Evolutionary conservation across 768 basidiomycete genomes (phyloP).

Genomic region (Boletus edulis): DNA sequence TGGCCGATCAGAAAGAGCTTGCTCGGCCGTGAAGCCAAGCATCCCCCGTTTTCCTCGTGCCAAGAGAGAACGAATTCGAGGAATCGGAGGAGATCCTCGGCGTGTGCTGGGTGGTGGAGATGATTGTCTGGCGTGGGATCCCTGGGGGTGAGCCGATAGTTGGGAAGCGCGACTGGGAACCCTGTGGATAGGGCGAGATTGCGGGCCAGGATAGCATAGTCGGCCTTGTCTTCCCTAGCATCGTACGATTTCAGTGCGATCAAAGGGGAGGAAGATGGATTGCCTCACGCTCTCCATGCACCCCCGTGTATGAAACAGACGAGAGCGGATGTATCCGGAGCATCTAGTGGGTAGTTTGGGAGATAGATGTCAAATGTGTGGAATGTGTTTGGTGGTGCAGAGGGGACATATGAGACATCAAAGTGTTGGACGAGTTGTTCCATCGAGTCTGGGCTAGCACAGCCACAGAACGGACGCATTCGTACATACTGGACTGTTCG

Average conservation of each 20-base stretch:
- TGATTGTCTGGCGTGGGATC: conserved; percentile 33
- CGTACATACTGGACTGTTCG: too few species aligned
- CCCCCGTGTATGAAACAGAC: conserved; percentile 81
- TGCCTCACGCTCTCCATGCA: conserved; percentile 73
- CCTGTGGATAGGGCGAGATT: conserved; percentile 47
- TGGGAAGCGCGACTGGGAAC: conserved; percentile 66
- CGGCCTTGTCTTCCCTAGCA: conserved; percentile 70
- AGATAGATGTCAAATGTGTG: conserved; percentile 59
- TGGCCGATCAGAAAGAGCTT: conserved; percentile 67
- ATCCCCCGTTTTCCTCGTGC: conserved; percentile 21
- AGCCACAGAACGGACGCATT: conserved; percentile 2
- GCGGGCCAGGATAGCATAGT: conserved; percentile 54
- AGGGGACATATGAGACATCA: conserved; percentile 37
- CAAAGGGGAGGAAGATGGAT: background rate
- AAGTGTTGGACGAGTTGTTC: conserved; percentile 8
- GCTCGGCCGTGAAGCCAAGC: conserved; percentile 36
- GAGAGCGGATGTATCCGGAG: conserved; percentile 34
- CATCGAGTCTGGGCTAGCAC: conserved; percentile 9
- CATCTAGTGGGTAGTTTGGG: conserved; percentile 18
- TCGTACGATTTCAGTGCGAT: conserved; percentile 4
- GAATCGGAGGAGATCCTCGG: conserved; percentile 60
- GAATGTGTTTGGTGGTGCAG: conserved; percentile 25
- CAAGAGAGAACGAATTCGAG: conserved; percentile 56
- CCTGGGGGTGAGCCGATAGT: conserved; percentile 68
- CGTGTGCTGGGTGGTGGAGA: conserved; percentile 69